Conservation (phyloP, 1,139 yeast genomes). For the Kodamaea plutei region DNA sequence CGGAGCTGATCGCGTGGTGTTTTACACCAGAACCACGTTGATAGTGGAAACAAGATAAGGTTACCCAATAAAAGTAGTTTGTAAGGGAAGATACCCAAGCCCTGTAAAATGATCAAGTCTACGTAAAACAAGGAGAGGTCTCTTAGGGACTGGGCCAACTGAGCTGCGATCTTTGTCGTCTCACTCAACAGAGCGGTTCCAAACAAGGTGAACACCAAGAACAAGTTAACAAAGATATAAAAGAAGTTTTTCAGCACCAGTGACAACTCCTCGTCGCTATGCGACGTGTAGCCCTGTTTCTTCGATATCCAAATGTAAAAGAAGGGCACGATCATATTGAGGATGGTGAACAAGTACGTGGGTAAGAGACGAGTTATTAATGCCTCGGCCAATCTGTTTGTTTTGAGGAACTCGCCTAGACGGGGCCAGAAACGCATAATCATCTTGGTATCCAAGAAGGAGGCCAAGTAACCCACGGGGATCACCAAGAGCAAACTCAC, state of each 20-base stretch:
- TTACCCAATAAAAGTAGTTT: conserved; percentile 53
- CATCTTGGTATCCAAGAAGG: conserved; percentile 64
- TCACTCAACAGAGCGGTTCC: conserved; percentile 78
- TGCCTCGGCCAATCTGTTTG: conserved; percentile 55
- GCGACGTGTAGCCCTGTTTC: conserved; percentile 67
- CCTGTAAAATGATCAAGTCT: conserved; percentile 69
- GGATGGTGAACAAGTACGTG: conserved; percentile 65
- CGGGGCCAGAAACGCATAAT: conserved; percentile 71
- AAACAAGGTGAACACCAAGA: conserved; percentile 72
- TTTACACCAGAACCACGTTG: conserved; percentile 16
- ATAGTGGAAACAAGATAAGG: conserved; percentile 22
- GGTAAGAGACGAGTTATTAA: conserved; percentile 77
- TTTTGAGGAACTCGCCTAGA: conserved; percentile 57
- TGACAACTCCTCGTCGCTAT: conserved; percentile 72
- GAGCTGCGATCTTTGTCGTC: conserved; percentile 70
- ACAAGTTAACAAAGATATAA: conserved; percentile 72
- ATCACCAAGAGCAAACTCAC: conserved; percentile 64
- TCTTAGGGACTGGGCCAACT: conserved; percentile 65
- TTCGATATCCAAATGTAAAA: conserved; percentile 63
- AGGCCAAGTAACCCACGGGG: conserved; percentile 72
- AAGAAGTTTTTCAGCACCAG: conserved; percentile 75
- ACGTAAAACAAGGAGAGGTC: conserved; percentile 70
- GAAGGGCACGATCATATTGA: conserved; percentile 66
- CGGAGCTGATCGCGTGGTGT: conserved; percentile 70
- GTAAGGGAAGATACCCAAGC: conserved; percentile 75